Conservation (phyloP, 1,139 yeast genomes). For the Candida sojae region DNA sequence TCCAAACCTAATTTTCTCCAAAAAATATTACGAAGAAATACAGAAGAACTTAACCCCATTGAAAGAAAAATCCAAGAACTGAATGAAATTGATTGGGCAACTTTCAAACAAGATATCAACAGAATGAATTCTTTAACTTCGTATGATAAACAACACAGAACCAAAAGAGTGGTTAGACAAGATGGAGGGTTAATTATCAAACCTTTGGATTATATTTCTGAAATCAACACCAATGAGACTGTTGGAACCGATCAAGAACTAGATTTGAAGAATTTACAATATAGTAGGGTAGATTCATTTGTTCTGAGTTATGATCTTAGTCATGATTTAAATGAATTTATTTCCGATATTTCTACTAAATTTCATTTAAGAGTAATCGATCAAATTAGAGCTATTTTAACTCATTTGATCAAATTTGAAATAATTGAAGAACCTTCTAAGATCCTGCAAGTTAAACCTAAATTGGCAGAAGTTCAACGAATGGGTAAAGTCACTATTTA, state of each 20-base stretch:
- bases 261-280: conserved; percentile 18
- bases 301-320: conserved; percentile 29
- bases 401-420: conserved; percentile 42
- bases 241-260: conserved; percentile 23
- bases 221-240: conserved; percentile 46
- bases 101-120: conserved; percentile 57
- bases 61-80: conserved; percentile 36
- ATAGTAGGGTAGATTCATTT: conserved; percentile 34
- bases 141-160: conserved; percentile 69
- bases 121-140: conserved; percentile 75
- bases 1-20: conserved; percentile 54
- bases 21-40: conserved; percentile 45
- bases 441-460: conserved; percentile 45
- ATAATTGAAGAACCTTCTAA: conserved; percentile 39
- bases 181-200: conserved; percentile 66
- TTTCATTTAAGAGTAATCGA: conserved; percentile 35
- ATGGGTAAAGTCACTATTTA: conserved; percentile 57
- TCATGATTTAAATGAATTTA: conserved; percentile 44
- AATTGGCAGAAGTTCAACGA: conserved; percentile 35
- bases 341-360: conserved; percentile 47
- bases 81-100: conserved; percentile 43
- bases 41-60: conserved; percentile 30
- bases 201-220: conserved; percentile 66
- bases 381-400: conserved; percentile 40
- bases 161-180: conserved; percentile 65